phyloP scores from a whole-genome alignment of 768 basidiomycete species.

The Trametes sanguinea region DNA sequence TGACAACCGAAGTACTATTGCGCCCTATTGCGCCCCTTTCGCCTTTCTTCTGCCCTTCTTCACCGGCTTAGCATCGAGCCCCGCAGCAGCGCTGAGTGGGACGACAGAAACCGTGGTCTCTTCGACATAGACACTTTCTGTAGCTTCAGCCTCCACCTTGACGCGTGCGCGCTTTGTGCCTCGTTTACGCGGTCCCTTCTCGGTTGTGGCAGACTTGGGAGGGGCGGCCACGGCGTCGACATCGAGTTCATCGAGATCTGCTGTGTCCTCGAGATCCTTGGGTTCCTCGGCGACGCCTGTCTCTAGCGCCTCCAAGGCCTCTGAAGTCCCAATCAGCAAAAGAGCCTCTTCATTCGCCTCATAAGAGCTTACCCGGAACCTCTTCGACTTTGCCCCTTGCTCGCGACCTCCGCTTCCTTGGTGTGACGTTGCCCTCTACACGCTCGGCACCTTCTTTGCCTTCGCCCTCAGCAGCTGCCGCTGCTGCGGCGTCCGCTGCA shows the following conservation, averaged over 20 bases:
- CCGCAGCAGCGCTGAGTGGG: neutral
- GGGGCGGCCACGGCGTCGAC: neutral
- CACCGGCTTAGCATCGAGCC: neutral
- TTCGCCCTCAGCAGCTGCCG: neutral
- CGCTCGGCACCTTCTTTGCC: conserved; percentile 16
- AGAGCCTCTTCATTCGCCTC: neutral
- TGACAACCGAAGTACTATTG: too few relatives aligned
- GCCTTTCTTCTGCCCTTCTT: neutral
- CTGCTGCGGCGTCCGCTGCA: conserved; percentile 1
- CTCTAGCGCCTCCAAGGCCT: neutral
- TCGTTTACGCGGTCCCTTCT: conserved; percentile 3
- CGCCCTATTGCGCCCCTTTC: neutral
- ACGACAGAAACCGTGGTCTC: neutral
- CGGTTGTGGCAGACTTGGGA: neutral
- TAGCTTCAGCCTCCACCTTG: neutral
- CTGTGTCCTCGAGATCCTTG: conserved; percentile 11
- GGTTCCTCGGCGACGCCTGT: conserved; percentile 9
- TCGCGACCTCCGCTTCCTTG: neutral
- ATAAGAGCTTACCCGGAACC: neutral
- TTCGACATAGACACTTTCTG: neutral
- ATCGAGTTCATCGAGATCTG: neutral
- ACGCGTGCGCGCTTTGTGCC: neutral
- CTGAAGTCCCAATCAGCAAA: neutral
- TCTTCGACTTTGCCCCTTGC: neutral
- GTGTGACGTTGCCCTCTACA: neutral